Percentiles rank a stretch among this genome's conserved stretches.
phyloP scores from a whole-genome alignment of 768 basidiomycete species.

The Hygrocybe coccinea region DNA sequence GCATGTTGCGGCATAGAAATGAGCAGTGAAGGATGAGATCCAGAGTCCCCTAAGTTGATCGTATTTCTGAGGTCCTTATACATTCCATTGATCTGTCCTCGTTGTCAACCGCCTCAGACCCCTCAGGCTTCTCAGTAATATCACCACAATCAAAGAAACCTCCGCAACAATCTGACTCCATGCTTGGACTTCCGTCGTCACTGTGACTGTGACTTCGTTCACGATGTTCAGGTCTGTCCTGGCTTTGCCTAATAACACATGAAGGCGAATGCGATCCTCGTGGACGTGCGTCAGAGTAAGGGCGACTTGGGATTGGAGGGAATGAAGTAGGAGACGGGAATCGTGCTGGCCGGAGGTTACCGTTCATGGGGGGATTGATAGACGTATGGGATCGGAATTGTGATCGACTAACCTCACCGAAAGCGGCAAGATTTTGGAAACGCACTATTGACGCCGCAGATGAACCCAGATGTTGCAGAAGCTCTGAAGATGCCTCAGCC shows the following conservation, averaged over 20 bases:
- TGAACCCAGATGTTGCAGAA: constrained; percentile 44
- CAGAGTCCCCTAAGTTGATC: not conserved
- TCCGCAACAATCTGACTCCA: constrained; percentile 41
- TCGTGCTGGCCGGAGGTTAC: constrained; percentile 21
- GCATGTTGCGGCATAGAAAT: too few species aligned
- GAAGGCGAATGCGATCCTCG: not conserved
- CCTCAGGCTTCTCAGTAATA: constrained; percentile 30
- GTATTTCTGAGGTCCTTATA: constrained; percentile 21
- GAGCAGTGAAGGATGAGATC: too few species aligned
- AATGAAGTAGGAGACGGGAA: constrained; percentile 24
- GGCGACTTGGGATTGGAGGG: constrained; percentile 4
- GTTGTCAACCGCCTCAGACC: constrained; percentile 15
- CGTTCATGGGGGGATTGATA: not conserved
- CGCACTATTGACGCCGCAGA: constrained; percentile 47
- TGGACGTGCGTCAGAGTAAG: not conserved
- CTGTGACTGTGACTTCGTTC: not conserved
- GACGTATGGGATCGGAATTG: constrained; percentile 1
- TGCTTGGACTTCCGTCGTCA: constrained; percentile 22
- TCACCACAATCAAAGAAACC: constrained; percentile 47
- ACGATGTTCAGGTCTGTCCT: not conserved
- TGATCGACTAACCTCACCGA: constrained; percentile 18
- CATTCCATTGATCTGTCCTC: constrained; percentile 6
- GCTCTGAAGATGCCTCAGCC: constrained; percentile 50
- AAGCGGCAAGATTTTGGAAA: constrained; percentile 47
- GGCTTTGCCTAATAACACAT: not conserved